phyloP scores from a whole-genome alignment of 768 basidiomycete genomes.

The Pisolithus orientalis region DNA sequence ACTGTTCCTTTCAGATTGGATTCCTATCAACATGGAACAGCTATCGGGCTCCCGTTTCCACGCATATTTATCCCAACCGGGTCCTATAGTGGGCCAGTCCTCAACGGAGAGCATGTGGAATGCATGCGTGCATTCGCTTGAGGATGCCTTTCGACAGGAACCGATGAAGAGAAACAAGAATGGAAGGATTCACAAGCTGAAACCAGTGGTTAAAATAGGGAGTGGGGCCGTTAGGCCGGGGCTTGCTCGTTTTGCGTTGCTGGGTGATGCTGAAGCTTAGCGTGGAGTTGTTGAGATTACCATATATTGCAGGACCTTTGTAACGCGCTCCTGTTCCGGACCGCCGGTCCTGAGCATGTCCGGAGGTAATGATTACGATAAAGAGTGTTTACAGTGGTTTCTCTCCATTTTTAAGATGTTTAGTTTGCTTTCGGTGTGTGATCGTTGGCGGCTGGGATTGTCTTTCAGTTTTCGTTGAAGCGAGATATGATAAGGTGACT shows the following conservation, averaged over 20 bases:
- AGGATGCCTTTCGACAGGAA: slow-evolving; percentile 44
- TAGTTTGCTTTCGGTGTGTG: too few relatives aligned
- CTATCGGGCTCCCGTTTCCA: slow-evolving; percentile 65
- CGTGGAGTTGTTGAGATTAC: neutral
- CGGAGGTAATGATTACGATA: too few relatives aligned
- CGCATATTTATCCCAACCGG: slow-evolving; percentile 34
- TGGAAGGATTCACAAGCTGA: slow-evolving; percentile 17
- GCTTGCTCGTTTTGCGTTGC: slow-evolving; percentile 35
- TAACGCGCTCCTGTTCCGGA: too few relatives aligned
- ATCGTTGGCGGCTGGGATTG: too few relatives aligned
- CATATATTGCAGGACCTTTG: neutral
- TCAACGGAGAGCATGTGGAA: slow-evolving; percentile 37
- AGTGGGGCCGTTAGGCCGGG: slow-evolving; percentile 5
- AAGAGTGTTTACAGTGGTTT: too few relatives aligned
- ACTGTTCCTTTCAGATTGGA: slow-evolving; percentile 45
- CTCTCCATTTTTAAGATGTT: too few relatives aligned
- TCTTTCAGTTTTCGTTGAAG: too few relatives aligned
- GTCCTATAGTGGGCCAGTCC: slow-evolving; percentile 11
- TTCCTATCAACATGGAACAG: slow-evolving; percentile 38
- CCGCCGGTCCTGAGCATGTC: too few relatives aligned
- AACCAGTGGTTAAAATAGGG: neutral
- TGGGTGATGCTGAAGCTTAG: slow-evolving; percentile 35
- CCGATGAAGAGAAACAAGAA: slow-evolving; percentile 41
- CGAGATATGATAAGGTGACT: too few relatives aligned
- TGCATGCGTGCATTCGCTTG: slow-evolving; percentile 42